phyloP scores from a whole-genome alignment of 768 basidiomycete species.

The Mycena galopus region DNA sequence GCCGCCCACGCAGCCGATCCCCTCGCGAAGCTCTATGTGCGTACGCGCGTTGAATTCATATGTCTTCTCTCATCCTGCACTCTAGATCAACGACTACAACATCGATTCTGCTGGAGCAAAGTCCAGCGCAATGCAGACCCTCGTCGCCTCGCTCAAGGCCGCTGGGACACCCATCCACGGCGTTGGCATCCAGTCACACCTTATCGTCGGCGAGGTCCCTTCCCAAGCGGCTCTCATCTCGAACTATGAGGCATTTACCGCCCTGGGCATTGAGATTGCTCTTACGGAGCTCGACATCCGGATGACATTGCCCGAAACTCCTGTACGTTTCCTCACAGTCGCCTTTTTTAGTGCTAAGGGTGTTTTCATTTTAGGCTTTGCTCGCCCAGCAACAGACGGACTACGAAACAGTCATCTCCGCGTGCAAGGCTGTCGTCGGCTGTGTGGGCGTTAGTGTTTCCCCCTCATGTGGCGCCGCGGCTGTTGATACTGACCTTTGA shows the following conservation, averaged over 20 bases:
- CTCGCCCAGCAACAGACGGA: conserved; percentile 69
- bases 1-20: conserved; percentile 61
- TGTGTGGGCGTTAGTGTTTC: conserved; percentile 56
- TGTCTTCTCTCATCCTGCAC: neutral
- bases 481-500: neutral
- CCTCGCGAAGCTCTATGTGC: conserved; percentile 59
- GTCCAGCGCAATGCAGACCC: conserved; percentile 56
- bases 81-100: conserved; percentile 46
- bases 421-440: conserved; percentile 59
- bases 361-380: neutral
- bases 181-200: conserved; percentile 71
- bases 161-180: conserved; percentile 60
- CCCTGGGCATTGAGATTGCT: conserved; percentile 75
- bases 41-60: neutral
- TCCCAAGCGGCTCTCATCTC: conserved; percentile 53
- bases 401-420: conserved; percentile 65
- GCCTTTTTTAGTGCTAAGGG: neutral
- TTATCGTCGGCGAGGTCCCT: conserved; percentile 70
- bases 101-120: conserved; percentile 52
- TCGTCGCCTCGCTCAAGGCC: conserved; percentile 54
- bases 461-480: neutral
- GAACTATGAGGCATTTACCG: conserved; percentile 65
- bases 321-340: neutral
- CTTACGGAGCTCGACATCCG: conserved; percentile 78
- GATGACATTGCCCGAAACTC: conserved; percentile 16